A percentile compares a stretch with the other conserved stretches of the same genome.
phyloP scores from a whole-genome alignment of 805 yeast genomes.

The Komagataella pastoris region DNA sequence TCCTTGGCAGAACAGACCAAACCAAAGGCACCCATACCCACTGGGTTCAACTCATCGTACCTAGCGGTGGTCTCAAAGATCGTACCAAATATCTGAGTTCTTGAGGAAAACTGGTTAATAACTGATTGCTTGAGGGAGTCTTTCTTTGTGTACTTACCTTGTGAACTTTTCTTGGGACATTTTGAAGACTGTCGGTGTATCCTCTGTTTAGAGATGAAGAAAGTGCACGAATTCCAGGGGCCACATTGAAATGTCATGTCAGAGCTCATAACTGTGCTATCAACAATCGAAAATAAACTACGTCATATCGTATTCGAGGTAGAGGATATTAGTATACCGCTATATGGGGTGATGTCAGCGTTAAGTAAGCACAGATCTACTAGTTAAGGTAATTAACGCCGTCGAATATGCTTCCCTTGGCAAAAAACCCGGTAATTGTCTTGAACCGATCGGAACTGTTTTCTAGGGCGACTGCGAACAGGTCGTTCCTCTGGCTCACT shows the following conservation, averaged over 20 bases:
- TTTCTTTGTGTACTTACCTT: not conserved
- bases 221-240: not conserved
- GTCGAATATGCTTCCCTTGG: slow-evolving; percentile 40
- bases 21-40: slow-evolving; percentile 99
- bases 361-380: not conserved
- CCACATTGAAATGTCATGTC: not conserved
- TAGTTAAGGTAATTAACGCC: not conserved
- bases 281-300: not conserved
- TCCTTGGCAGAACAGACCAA: slow-evolving; percentile 94
- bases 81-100: slow-evolving; percentile 92
- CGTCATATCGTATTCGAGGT: not conserved
- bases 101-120: slow-evolving; percentile 6
- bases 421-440: slow-evolving; percentile 69
- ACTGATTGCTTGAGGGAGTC: not conserved
- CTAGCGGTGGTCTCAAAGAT: slow-evolving; percentile 86
- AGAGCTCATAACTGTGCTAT: not conserved
- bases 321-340: too few species aligned
- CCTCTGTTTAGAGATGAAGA: not conserved
- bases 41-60: slow-evolving; percentile 88
- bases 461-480: slow-evolving; percentile 44
- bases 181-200: not conserved
- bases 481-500: slow-evolving; percentile 45
- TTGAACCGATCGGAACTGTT: slow-evolving; percentile 53
- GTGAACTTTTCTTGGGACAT: slow-evolving; percentile 2
- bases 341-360: too few species aligned